Conservation (phyloP, 192 early-diverging fungal genomes). For the Linderina pennispora region DNA sequence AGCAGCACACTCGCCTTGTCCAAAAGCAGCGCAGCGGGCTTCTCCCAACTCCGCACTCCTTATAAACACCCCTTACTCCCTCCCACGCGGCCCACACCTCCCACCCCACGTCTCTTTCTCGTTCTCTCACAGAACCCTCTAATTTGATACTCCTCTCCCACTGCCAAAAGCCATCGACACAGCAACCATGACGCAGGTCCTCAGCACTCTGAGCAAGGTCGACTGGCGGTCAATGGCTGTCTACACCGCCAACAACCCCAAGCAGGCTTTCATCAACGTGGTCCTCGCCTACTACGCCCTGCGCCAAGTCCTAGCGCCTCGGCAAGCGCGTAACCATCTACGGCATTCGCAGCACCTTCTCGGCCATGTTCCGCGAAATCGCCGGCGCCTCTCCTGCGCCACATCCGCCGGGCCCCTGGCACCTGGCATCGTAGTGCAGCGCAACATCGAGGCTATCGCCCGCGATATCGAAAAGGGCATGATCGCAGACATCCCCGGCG, state of each 20-base stretch:
- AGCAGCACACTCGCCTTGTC: no score
- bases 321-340: conserved; percentile 32
- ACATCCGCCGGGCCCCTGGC: no score
- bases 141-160: not conserved
- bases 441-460: conserved; percentile 71
- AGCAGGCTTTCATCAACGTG: conserved; percentile 36
- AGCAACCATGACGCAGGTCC: conserved; percentile 32
- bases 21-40: no score
- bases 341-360: conserved; percentile 12
- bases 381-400: no score
- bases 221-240: conserved; percentile 36
- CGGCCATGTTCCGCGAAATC: conserved; percentile 18
- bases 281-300: conserved; percentile 31
- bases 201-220: conserved; percentile 39
- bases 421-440: conserved; percentile 56
- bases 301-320: conserved; percentile 22
- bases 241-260: conserved; percentile 29
- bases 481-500: conserved; percentile 54
- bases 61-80: no score
- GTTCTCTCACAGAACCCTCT: not conserved
- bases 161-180: no score
- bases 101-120: no score
- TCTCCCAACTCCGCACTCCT: no score
- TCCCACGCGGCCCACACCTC: no score
- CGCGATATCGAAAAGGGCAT: conserved; percentile 77